These are phyloP conservation scores for Nakaseomyces kungkrabaensis DNA, from an alignment of 1,139 yeast genomes.

Conservation along the genomic window DNA sequence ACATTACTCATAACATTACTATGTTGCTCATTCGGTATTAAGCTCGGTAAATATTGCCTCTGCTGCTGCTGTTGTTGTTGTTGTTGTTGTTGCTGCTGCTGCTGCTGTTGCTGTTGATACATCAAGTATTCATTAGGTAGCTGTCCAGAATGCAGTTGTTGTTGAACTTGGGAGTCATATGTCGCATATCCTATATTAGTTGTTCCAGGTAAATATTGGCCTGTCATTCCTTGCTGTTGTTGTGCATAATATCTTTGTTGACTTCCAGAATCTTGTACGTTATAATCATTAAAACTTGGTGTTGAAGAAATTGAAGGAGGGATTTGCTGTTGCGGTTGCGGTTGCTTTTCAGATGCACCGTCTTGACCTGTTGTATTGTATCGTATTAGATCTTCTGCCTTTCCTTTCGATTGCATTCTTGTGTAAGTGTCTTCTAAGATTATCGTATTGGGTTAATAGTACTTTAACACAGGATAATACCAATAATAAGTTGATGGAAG, in stretches of 20 bases:
- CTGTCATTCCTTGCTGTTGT: neutral
- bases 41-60: neutral
- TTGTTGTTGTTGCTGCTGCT: constrained; percentile 1
- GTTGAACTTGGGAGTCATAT: neutral
- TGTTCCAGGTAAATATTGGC: neutral
- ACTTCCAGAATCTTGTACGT: neutral
- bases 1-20: neutral
- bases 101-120: neutral
- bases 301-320: neutral
- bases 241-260: neutral
- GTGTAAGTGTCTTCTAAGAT: neutral
- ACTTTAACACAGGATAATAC: neutral
- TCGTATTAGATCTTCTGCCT: neutral
- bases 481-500: too few species aligned
- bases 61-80: neutral
- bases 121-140: neutral
- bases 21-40: neutral
- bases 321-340: neutral
- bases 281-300: neutral
- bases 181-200: neutral
- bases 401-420: neutral
- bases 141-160: neutral
- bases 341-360: neutral
- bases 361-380: neutral
- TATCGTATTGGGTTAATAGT: neutral